Evolutionary conservation across 345 rosid species (phyloP), one percentile per base, ranked within the genome.

Genomic region (Adansonia digitata): DNA sequence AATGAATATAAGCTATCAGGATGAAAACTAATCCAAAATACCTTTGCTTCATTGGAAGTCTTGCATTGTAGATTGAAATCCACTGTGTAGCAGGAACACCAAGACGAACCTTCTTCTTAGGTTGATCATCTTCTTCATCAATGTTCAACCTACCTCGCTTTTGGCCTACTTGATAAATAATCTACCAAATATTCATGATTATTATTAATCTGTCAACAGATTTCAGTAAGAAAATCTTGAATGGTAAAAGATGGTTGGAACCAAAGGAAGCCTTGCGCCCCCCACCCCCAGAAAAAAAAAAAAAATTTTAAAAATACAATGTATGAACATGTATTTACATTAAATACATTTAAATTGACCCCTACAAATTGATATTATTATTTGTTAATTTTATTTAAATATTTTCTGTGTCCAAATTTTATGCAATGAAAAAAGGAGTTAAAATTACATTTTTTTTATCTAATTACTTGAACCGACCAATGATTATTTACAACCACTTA

Each of bases 11-110:
- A 22, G 18, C 17, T 26, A 15, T 42, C 11, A 66, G 7, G 7
- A 35, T 4, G 8, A 46, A 24, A 31, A 26, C 73, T 53, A 13
- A 14, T 71, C 49, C 29, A 79, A 73, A 61, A 60, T 84, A 93
- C 97, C 98, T 90, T 85, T 96, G 99, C 78, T 96, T 96, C 97
- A 96, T 96, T 56, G 99, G 97, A 79, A 76, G 84, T 75, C 95
- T 90, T 55, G 99, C 97, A 88, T 89, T 93, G 85, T 96, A 92
- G 76, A 96, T 82, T 52, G 95, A 93, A 83, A 92, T 93, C 99
- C 99, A 93, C 78, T 96, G 99, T 0, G 91, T 89, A 67, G 99
- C 97, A 75, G 99, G 95, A 78, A 92, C 91, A 80, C 99, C 98
- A 65, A 89, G 60, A 20, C 97, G 97, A 78, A 93, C 89, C 78